phyloP scores from a whole-genome alignment of 192 early-diverging fungal species.

The Backusella westeae region DNA sequence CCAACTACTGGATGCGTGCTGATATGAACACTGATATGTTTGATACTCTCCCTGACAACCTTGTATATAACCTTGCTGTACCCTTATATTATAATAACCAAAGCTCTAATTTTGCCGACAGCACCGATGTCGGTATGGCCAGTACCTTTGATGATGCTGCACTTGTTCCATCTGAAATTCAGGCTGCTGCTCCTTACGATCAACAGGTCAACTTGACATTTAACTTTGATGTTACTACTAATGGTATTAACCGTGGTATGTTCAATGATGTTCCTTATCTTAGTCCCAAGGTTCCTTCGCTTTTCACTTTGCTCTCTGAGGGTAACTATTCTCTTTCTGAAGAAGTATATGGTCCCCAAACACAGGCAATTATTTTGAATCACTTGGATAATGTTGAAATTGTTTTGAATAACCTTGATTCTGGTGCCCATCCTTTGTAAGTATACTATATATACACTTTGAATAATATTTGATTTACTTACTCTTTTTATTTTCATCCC shows the following conservation, averaged over 20 bases:
- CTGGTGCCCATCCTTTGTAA: constrained; percentile 58
- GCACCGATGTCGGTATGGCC: constrained; percentile 35
- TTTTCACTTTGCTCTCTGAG: constrained; percentile 64
- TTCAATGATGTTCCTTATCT: constrained; percentile 78
- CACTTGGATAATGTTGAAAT: constrained; percentile 68
- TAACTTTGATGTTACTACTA: constrained; percentile 60
- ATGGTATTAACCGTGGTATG: constrained; percentile 76
- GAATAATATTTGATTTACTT: not conserved
- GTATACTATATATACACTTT: not conserved
- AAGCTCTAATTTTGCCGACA: constrained; percentile 26
- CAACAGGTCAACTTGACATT: constrained; percentile 54
- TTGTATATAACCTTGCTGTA: constrained; percentile 57
- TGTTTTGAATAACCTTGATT: constrained; percentile 73
- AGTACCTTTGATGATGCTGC: constrained; percentile 54
- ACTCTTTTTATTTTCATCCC: not conserved
- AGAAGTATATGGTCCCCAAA: constrained; percentile 62
- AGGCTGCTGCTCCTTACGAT: constrained; percentile 44
- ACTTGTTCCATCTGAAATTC: constrained; percentile 49
- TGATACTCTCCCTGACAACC: constrained; percentile 56
- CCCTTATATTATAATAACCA: constrained; percentile 49
- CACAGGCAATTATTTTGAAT: constrained; percentile 59
- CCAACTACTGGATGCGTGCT: constrained; percentile 73
- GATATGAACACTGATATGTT: constrained; percentile 80
- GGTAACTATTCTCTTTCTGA: constrained; percentile 47
- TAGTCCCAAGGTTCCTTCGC: constrained; percentile 59